Evolutionary conservation across 352 stramenopile genomes (phyloP).

Genomic region (Pythium periplocum): DNA sequence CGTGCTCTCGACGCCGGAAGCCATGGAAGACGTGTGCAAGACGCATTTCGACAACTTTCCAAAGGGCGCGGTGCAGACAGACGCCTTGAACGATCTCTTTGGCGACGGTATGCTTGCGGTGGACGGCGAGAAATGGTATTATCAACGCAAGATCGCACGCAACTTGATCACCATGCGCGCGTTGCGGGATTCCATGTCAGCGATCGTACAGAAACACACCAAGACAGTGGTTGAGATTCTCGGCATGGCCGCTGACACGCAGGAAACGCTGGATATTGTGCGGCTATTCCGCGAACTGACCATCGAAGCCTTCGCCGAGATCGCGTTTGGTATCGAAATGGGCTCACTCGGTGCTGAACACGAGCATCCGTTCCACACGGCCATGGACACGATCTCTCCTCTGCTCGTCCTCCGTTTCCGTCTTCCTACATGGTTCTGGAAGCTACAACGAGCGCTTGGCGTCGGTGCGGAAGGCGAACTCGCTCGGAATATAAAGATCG

Average conservation of each 20-base stretch:
- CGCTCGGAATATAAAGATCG: constrained; percentile 12
- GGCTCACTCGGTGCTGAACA: constrained; percentile 13
- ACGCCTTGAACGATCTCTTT: constrained; percentile 37
- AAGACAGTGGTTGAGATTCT: constrained; percentile 17
- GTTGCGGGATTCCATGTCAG: constrained; percentile 19
- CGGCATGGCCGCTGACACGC: background rate
- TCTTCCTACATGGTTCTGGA: constrained; percentile 30
- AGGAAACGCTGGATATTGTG: constrained; percentile 12
- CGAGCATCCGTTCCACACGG: constrained; percentile 22
- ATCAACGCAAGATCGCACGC: constrained; percentile 21
- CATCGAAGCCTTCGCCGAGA: constrained; percentile 32
- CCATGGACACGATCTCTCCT: constrained; percentile 18
- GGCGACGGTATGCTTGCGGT: constrained; percentile 29
- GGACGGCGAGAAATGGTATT: constrained; percentile 21
- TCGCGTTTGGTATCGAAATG: constrained; percentile 29
- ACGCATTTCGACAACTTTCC: constrained; percentile 65
- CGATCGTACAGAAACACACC: constrained; percentile 19
- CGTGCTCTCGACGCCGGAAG: constrained; percentile 24
- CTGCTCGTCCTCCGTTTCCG: constrained; percentile 15
- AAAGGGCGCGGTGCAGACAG: constrained; percentile 34
- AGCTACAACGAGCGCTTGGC: constrained; percentile 19
- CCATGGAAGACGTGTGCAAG: constrained; percentile 36
- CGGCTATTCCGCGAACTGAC: constrained; percentile 24
- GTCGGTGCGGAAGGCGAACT: constrained; percentile 20
- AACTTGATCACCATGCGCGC: constrained; percentile 24